A percentile compares a stretch with the other conserved stretches of the same genome.
phyloP scores from a whole-genome alignment of 208 protist genomes.

The Acanthamoeba healyi region DNA sequence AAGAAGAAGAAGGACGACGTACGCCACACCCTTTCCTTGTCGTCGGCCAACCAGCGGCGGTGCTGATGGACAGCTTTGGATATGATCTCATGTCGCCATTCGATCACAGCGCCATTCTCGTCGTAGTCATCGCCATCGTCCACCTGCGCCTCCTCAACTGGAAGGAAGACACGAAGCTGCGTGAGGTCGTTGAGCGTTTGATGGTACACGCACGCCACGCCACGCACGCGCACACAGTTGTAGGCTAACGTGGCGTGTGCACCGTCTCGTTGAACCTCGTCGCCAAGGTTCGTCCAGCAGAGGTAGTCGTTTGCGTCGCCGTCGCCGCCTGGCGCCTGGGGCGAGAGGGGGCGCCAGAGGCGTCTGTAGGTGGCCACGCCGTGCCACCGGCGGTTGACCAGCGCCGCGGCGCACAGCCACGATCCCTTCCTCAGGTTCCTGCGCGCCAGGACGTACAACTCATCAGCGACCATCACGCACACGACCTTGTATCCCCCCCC shows the following conservation, averaged over 20 bases:
- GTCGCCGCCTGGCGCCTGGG: background rate
- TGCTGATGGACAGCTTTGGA: background rate
- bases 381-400: background rate
- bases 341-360: background rate
- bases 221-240: too few species aligned
- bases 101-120: background rate
- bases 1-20: too few species aligned
- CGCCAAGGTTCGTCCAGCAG: background rate
- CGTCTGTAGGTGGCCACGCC: background rate
- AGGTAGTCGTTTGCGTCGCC: background rate
- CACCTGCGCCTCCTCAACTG: too few species aligned
- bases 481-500: background rate
- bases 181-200: too few species aligned
- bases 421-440: background rate
- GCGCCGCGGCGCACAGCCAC: background rate
- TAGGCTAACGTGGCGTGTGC: background rate
- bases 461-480: background rate
- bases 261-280: background rate
- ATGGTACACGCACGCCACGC: too few species aligned
- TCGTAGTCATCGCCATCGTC: background rate
- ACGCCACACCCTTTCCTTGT: too few species aligned
- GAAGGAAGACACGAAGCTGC: too few species aligned
- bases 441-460: too few species aligned
- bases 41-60: too few species aligned
- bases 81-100: background rate